Conservation (phyloP, 768 basidiomycete species). For the Suillus brevipes region DNA sequence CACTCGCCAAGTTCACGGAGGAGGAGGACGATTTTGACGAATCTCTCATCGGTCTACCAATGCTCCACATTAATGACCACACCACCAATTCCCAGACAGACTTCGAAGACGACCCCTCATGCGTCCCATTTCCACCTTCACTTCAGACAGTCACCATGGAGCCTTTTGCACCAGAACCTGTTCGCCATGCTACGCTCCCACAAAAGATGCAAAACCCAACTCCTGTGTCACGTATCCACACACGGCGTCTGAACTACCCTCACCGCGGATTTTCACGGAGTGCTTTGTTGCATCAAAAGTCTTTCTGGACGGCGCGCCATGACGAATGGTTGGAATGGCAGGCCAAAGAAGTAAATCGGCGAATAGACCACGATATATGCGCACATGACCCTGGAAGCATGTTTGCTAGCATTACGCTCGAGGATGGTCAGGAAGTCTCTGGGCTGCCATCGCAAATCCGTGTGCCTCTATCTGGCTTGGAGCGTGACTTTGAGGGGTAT, state of each 20-base stretch:
- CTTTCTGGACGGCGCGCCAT: conserved; percentile 59
- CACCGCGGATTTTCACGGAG: conserved; percentile 67
- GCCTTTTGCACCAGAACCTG: conserved; percentile 24
- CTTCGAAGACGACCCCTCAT: conserved; percentile 17
- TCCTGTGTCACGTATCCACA: conserved; percentile 12
- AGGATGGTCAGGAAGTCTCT: neutral
- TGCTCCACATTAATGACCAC: neutral
- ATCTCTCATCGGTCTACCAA: conserved; percentile 2
- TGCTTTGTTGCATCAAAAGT: conserved; percentile 59
- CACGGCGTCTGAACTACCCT: conserved; percentile 44
- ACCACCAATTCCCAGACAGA: conserved; percentile 14
- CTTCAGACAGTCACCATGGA: conserved; percentile 20
- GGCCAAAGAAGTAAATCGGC: conserved; percentile 12
- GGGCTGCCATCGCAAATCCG: conserved; percentile 21
- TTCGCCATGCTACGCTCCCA: conserved; percentile 17
- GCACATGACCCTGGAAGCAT: conserved; percentile 19
- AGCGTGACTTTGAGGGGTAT: conserved; percentile 25
- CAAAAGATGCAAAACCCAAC: conserved; percentile 4
- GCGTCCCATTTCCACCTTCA: conserved; percentile 9
- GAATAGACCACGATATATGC: conserved; percentile 11
- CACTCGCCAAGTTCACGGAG: conserved; percentile 7
- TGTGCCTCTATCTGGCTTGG: conserved; percentile 30
- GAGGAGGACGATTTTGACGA: conserved; percentile 13
- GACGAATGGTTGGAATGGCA: conserved; percentile 49
- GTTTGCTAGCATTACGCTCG: conserved; percentile 26